Conservation (phyloP, 2,329 filamentous ascomycete species). For the Colletotrichum sp. region DNA sequence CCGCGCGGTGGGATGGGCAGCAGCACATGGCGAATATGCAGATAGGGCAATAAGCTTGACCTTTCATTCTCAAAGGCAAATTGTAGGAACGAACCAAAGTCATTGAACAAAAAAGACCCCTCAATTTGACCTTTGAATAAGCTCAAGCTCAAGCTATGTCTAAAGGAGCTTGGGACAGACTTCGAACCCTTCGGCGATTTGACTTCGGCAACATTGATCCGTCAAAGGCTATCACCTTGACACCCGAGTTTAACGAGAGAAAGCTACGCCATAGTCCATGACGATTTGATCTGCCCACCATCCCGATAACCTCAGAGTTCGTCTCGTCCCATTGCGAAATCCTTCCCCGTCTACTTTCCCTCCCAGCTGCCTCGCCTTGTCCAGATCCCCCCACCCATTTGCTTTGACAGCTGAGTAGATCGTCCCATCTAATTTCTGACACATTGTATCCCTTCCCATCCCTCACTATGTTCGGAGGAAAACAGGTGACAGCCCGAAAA, state of each 20-base stretch:
- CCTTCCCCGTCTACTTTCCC: not conserved
- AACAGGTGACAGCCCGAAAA: not conserved
- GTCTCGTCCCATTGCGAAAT: not conserved
- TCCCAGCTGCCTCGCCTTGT: not conserved
- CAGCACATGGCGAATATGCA: not conserved
- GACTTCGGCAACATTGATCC: not conserved
- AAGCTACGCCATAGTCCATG: not conserved
- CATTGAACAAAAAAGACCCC: not conserved
- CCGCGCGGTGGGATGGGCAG: not conserved
- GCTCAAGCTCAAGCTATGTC: not conserved
- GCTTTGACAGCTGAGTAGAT: not conserved
- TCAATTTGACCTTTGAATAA: not conserved
- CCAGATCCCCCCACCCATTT: not conserved
- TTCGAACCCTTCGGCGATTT: not conserved
- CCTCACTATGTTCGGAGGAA: not conserved
- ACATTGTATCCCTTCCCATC: not conserved
- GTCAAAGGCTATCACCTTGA: not conserved
- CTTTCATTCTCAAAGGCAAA: not conserved
- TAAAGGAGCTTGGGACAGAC: not conserved
- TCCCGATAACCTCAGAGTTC: not conserved
- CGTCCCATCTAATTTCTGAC: not conserved
- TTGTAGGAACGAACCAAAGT: not conserved
- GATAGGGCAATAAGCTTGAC: not conserved
- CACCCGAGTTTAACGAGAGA: not conserved
- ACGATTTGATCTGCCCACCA: not conserved